Evolutionary conservation across 2,329 filamentous ascomycete species (phyloP), one percentile per base, ranked within the genome.

Genomic region (Aspergillus quadricinctus): DNA sequence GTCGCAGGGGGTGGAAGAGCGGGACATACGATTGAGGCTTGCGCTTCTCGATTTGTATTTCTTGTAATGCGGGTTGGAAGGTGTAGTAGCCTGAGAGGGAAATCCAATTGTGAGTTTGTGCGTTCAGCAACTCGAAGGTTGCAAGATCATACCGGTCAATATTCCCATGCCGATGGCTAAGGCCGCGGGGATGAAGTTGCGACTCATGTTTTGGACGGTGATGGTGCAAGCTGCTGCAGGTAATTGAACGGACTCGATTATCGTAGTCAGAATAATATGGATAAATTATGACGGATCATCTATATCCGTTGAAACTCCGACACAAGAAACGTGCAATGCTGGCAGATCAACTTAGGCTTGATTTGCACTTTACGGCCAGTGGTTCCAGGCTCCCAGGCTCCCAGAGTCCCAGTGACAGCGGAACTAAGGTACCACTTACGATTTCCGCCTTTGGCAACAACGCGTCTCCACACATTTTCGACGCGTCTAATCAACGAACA

Each of bases 21-120:
- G 21, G 11, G 11, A 49, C 57, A 23, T 64, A 62, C 59, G 57
- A 53, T 14, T 52, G 56, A 1, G 48, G 25, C 1, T 56, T 65
- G 2, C 50, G 50, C 50, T 70, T 70, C 35, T 75, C 70, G 43
- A 57, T 52, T 25, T 74, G 67, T 35, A 74, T 63, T 49, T 76
- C 66, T 46, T 69, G 65, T 48, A 76, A 69, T 21, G 73, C 69
- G 23, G 75, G 75, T 52, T 77, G 72, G 65, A 78, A 77, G 53
- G 71, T 72, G 59, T 76, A 73, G 61, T 77, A 77, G 45, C 75
- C 75, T 78, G 31, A 59, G 35, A 52, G 49, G 49, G 50, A 55
- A 56, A 61, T 28, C 40, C 51, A 31, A 45, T 25, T 53, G 61
- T 61, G 65, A 61, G 35, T 53, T 48, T 50, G 17, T 3, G 37